Conservation (phyloP, 768 basidiomycete genomes). For the Austroboletus festivus region DNA sequence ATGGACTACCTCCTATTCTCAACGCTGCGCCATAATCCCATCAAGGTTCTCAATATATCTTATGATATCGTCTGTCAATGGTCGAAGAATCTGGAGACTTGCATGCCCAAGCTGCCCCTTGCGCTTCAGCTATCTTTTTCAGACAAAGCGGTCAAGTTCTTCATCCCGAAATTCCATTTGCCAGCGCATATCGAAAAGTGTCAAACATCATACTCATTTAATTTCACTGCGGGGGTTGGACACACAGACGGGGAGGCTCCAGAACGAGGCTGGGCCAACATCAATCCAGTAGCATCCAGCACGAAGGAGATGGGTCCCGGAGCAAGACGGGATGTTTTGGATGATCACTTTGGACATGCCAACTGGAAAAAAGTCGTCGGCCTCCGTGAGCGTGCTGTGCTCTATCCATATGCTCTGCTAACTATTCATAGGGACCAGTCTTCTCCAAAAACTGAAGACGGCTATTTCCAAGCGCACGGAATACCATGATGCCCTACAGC, state of each 20-base stretch:
- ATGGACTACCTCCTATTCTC: not conserved
- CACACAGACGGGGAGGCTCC: not conserved
- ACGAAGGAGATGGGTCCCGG: not conserved
- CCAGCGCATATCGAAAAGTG: not conserved
- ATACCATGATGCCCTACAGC: too few relatives aligned
- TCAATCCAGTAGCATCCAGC: not conserved
- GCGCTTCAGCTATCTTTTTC: not conserved
- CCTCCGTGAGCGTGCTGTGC: too few relatives aligned
- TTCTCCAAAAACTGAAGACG: too few relatives aligned
- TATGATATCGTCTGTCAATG: conserved; percentile 20
- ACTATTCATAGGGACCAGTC: too few relatives aligned
- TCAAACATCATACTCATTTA: not conserved
- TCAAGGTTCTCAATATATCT: conserved; percentile 18
- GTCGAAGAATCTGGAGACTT: not conserved
- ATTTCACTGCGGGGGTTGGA: not conserved
- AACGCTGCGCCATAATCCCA: not conserved
- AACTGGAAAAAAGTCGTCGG: not conserved
- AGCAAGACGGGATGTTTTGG: not conserved
- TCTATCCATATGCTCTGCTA: too few relatives aligned
- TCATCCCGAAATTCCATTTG: not conserved
- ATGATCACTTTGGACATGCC: not conserved
- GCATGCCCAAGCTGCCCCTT: not conserved
- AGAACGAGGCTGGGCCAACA: not conserved
- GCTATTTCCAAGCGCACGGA: too few relatives aligned
- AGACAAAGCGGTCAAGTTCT: not conserved